Conservation (phyloP, 192 early-diverging fungal genomes). For the Podila epicladia region DNA sequence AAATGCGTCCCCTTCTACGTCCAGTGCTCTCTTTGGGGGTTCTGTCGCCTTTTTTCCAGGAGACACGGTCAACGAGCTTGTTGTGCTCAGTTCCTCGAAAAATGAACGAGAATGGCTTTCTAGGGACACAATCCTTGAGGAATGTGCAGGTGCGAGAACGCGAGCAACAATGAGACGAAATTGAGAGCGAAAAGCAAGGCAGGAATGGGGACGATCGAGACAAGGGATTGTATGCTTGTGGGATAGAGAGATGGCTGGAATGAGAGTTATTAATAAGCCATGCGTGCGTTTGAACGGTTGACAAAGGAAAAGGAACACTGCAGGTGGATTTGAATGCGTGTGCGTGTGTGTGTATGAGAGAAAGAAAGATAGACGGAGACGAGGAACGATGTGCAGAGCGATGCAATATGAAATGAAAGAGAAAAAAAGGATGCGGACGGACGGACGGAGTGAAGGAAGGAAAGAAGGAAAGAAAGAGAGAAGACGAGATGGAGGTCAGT, state of each 20-base stretch:
- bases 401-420: not conserved
- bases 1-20: too few relatives aligned
- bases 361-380: not conserved
- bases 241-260: not conserved
- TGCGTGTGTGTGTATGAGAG: not conserved
- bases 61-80: not conserved
- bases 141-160: not conserved
- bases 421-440: not conserved
- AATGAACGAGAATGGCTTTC: not conserved
- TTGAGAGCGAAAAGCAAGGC: slow-evolving; percentile 6
- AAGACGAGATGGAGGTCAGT: not conserved
- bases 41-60: not conserved
- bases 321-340: not conserved
- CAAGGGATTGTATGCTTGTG: not conserved
- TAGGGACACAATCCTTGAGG: not conserved
- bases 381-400: not conserved
- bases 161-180: not conserved
- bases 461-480: not conserved
- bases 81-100: too few relatives aligned
- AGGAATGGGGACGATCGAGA: not conserved
- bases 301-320: too few relatives aligned
- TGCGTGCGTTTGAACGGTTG: slow-evolving; percentile 7
- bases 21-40: too few relatives aligned
- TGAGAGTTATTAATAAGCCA: slow-evolving; percentile 17
- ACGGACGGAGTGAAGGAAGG: not conserved